phyloP scores from a whole-genome alignment of 108 stramenopile genomes.

The Pseudonitzschia multiseries region DNA sequence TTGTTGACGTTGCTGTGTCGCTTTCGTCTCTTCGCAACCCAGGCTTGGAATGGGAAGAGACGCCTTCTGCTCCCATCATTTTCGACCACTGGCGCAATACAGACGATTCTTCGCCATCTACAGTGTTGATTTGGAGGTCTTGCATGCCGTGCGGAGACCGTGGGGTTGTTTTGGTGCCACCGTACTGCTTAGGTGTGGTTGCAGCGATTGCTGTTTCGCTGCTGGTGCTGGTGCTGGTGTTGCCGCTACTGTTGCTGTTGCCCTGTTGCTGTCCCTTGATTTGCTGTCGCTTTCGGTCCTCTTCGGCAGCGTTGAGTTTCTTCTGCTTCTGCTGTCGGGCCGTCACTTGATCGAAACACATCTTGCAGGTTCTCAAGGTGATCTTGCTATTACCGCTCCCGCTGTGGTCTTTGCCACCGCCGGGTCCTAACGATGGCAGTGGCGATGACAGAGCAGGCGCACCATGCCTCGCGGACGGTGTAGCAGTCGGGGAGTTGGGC shows the following conservation, averaged over 20 bases:
- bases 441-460: not conserved
- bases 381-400: constrained; percentile 24
- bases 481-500: not conserved
- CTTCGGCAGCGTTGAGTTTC: constrained; percentile 28
- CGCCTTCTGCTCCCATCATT: not conserved
- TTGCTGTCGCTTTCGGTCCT: constrained; percentile 7
- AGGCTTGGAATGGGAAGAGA: not conserved
- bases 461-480: not conserved
- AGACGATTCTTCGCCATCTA: not conserved
- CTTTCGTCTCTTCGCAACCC: not conserved
- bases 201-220: not conserved
- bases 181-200: constrained; percentile 1
- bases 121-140: not conserved
- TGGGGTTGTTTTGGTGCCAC: not conserved
- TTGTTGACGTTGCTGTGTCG: not conserved
- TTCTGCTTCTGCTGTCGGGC: constrained; percentile 33
- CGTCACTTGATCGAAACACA: constrained; percentile 72
- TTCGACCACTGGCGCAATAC: constrained; percentile 10
- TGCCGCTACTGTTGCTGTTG: not conserved
- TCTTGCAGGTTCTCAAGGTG: constrained; percentile 71
- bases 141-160: not conserved
- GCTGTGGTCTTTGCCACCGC: constrained; percentile 5
- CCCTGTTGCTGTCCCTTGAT: not conserved
- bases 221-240: not conserved
- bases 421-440: constrained; percentile 1